Conservation (phyloP, 2,329 filamentous ascomycete genomes). For the Paraphoma chrysanthemicola region DNA sequence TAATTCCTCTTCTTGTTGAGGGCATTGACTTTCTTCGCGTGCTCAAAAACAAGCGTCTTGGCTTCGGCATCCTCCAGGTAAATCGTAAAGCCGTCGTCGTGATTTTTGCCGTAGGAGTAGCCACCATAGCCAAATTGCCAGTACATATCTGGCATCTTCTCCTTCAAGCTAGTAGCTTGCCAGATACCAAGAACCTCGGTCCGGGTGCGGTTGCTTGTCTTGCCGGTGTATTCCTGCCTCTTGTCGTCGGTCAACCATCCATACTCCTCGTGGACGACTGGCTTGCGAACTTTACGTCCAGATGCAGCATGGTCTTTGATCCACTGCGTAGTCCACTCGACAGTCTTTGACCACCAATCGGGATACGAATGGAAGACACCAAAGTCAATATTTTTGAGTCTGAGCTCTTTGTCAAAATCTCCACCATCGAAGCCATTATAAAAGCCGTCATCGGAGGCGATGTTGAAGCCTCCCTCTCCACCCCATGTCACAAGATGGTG, state of each 20-base stretch:
- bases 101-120: conserved; percentile 62
- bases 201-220: conserved; percentile 53
- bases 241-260: conserved; percentile 60
- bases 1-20: conserved; percentile 15
- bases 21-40: conserved; percentile 29
- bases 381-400: conserved; percentile 60
- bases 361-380: conserved; percentile 64
- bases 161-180: conserved; percentile 58
- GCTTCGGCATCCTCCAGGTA: conserved; percentile 53
- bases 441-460: conserved; percentile 37
- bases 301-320: conserved; percentile 60
- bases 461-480: conserved; percentile 53
- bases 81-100: conserved; percentile 65
- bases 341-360: conserved; percentile 62
- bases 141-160: conserved; percentile 61
- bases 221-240: conserved; percentile 55
- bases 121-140: conserved; percentile 63
- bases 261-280: conserved; percentile 64
- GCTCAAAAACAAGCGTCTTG: conserved; percentile 26
- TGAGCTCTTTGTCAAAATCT: conserved; percentile 61
- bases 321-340: conserved; percentile 62
- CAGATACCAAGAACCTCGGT: conserved; percentile 56
- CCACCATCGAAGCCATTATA: conserved; percentile 57
- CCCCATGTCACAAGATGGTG: conserved; percentile 64
- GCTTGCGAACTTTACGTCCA: conserved; percentile 55